Conservation (phyloP, 305 asterid species). For the Solanum hybrid region DNA sequence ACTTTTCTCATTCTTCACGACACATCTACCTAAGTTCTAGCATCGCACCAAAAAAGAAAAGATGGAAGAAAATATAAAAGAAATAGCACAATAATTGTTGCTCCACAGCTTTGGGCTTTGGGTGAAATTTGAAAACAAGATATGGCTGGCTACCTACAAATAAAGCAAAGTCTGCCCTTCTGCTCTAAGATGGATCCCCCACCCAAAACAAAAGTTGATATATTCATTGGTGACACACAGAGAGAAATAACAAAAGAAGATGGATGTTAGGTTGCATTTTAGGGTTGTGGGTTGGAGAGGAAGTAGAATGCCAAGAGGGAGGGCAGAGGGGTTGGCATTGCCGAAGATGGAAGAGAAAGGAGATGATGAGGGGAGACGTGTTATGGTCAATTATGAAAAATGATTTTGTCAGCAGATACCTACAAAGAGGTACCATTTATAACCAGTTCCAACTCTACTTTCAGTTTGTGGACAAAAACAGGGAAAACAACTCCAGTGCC, state of each 20-base stretch:
- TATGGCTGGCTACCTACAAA: not conserved
- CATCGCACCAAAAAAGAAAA: not conserved
- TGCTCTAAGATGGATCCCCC: not conserved
- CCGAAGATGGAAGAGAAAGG: not conserved
- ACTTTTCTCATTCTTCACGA: not conserved
- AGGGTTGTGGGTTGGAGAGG: not conserved
- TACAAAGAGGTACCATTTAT: not conserved
- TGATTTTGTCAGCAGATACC: not conserved
- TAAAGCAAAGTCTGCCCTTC: not conserved
- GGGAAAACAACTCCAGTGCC: not conserved
- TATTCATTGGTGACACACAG: not conserved
- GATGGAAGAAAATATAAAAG: not conserved
- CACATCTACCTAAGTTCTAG: not conserved
- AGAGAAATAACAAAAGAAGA: not conserved
- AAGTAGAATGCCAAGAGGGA: not conserved
- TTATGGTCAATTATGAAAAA: not conserved
- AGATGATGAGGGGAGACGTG: not conserved
- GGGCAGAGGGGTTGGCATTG: not conserved
- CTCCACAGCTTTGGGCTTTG: not conserved
- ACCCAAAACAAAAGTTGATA: slow-evolving; percentile 1
- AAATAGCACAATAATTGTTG: not conserved
- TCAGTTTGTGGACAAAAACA: not conserved
- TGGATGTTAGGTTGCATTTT: not conserved
- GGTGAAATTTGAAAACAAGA: not conserved
- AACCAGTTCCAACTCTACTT: not conserved